These are phyloP conservation scores for Didymella exigua DNA, from an alignment of 2,329 filamentous ascomycete genomes.

Conservation along the genomic window DNA sequence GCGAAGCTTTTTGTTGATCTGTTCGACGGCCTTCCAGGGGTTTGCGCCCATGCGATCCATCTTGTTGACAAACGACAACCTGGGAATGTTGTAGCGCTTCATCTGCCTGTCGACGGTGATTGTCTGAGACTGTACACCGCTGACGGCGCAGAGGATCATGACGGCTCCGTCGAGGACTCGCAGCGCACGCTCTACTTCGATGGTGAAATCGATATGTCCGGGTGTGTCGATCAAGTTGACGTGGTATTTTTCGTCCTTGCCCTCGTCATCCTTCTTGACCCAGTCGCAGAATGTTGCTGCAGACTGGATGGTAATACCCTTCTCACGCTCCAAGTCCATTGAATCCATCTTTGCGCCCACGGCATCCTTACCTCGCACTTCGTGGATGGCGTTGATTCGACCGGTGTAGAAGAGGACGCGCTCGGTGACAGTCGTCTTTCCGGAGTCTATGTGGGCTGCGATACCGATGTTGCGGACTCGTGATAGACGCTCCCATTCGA, in stretches of 20 bases:
- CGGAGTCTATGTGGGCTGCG: conserved; percentile 97
- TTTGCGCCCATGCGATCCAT: conserved; percentile 99
- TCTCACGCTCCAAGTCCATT: conserved; percentile 97
- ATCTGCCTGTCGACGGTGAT: conserved; percentile 98
- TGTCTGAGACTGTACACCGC: conserved; percentile 95
- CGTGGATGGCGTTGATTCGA: conserved; percentile 94
- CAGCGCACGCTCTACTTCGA: conserved; percentile 94
- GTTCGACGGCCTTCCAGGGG: conserved; percentile 95
- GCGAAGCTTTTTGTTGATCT: conserved; percentile 96
- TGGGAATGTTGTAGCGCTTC: conserved; percentile 95
- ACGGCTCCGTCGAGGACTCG: conserved; percentile 95
- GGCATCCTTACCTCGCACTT: conserved; percentile 91
- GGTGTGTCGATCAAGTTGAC: conserved; percentile 99
- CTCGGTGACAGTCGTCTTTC: conserved; percentile 96
- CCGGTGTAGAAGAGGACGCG: conserved; percentile 98
- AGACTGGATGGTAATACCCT: conserved; percentile 98
- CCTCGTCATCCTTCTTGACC: conserved; percentile 74
- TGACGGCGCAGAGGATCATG: conserved; percentile 98
- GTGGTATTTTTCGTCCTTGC: conserved; percentile 89
- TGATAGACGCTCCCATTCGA: conserved; percentile 77
- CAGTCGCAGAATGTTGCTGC: conserved; percentile 98
- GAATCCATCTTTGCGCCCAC: conserved; percentile 99
- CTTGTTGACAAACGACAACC: conserved; percentile 98
- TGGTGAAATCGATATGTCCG: conserved; percentile 98
- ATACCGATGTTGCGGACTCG: conserved; percentile 97